Base-by-base conservation (phyloP, 352 stramenopile genomes). In the Peronospora belbahrii region DNA sequence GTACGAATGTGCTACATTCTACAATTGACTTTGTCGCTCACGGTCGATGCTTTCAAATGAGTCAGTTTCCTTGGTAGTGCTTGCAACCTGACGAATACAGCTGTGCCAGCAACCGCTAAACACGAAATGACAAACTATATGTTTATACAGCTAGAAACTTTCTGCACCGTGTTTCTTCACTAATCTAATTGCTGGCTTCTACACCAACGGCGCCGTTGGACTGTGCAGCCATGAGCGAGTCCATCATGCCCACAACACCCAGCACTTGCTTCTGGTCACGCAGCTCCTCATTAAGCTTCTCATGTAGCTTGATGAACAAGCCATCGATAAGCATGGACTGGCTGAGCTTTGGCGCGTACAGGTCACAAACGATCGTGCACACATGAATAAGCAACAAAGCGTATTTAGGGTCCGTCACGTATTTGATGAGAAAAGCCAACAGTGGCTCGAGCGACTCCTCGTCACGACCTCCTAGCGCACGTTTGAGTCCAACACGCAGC, bases 371-470 rank as follows among this genome's bases (percentile, higher is more conserved):
- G 40, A 88, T 83, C 55, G 94, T 85, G 57, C 88, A 95, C 23
- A 98, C 89, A 28, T 88, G 82, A 31, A 97, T 80, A 13, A 98
- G 74, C 30, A 97, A 58, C 20, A 73, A 70, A 17, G 88, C 78
- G 72, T 97, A 98, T 62, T 96, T 91, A 15, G 94, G 93, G 65
- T 97, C 83, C 35, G 90, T 89, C 46, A 98, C 87, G 63, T 97
- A 97, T 65, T 95, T 92, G 57, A 95, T 94, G 22, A 96, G 77
- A 62, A 97, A 98, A 48, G 92, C 88, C 19, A 98, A 67, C 27
- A 98, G 62, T 11, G 94, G 89, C 70, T 98, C 91, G 8, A 98
- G 68, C 14, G 85, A 88, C 48, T 97, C 85, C 59, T 98, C 95
- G 53, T 98, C 89, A 18, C 94, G 86, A 42, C 92, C 93, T 10